phyloP scores from a whole-genome alignment of 176 grass and related monocot genomes.

The Poa pratensis region DNA sequence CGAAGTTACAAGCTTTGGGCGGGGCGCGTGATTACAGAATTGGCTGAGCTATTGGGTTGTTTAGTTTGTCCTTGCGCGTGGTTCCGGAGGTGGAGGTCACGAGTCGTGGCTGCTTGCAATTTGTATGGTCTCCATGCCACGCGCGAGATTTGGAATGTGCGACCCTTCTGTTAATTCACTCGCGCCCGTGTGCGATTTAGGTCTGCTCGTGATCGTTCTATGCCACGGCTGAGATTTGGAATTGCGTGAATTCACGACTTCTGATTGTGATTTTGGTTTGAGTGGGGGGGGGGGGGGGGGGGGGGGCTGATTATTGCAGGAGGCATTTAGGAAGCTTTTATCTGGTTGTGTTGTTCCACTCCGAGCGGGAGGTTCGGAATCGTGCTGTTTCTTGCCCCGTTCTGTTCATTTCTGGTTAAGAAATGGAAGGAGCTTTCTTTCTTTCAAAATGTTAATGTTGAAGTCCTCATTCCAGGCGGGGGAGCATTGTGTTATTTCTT shows the following conservation, averaged over 20 bases:
- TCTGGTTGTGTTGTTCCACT: not conserved
- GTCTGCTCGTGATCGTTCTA: not conserved
- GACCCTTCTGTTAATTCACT: not conserved
- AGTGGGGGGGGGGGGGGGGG: too few relatives aligned
- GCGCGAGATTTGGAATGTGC: not conserved
- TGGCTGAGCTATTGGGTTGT: not conserved
- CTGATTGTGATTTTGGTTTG: conserved; percentile 5
- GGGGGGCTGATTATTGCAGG: not conserved
- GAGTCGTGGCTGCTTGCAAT: conserved; percentile 18
- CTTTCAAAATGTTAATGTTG: not conserved
- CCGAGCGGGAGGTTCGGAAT: not conserved
- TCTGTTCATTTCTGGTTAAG: not conserved
- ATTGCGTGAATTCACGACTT: not conserved
- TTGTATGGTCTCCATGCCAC: not conserved
- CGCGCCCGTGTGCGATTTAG: not conserved
- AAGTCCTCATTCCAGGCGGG: not conserved
- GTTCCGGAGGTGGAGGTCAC: not conserved
- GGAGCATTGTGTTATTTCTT: not conserved
- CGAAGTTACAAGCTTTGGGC: not conserved
- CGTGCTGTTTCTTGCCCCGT: not conserved
- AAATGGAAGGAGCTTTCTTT: not conserved
- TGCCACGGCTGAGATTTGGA: not conserved
- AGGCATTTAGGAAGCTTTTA: not conserved
- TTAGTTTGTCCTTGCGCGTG: not conserved
- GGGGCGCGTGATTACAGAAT: not conserved